Evolutionary conservation across 1,284 basidiomycete species (phyloP).

Genomic region (Vanrija sp.): DNA sequence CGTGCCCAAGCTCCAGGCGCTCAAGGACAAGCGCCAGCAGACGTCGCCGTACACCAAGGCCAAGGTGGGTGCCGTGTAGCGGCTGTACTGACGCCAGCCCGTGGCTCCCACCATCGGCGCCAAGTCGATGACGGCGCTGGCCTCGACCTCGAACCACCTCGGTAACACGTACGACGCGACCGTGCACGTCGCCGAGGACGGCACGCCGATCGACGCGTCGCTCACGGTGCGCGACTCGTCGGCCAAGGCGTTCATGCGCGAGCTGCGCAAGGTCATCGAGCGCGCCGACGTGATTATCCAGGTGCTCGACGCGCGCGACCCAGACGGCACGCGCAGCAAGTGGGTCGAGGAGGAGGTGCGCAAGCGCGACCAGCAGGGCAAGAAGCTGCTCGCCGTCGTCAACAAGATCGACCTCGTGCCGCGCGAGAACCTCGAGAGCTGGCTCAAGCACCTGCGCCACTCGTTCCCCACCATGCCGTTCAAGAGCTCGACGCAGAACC

Average conservation of each 20-base stretch:
- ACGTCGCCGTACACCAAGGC: conserved; percentile 47
- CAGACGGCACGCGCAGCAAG: conserved; percentile 78
- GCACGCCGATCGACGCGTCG: conserved; percentile 56
- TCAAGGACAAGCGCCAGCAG: conserved; percentile 26
- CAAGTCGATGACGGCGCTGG: conserved; percentile 12
- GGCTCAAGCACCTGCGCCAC: conserved; percentile 86
- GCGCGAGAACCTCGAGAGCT: conserved; percentile 78
- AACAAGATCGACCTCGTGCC: conserved; percentile 96
- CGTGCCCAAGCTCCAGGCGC: conserved; percentile 63
- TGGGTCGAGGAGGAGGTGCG: conserved; percentile 87
- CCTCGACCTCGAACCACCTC: conserved; percentile 11
- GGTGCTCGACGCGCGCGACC: conserved; percentile 81
- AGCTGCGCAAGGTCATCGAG: conserved; percentile 86
- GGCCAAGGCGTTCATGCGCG: conserved; percentile 65
- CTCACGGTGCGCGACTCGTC: conserved; percentile 51
- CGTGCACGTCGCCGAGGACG: conserved; percentile 38
- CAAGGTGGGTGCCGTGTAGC: conserved; percentile 50
- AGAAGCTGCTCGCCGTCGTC: conserved; percentile 80
- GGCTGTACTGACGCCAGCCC: neutral
- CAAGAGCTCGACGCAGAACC: conserved; percentile 75
- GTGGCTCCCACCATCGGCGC: conserved; percentile 5
- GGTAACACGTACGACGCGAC: conserved; percentile 40
- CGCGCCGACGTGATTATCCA: conserved; percentile 83
- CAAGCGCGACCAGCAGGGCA: conserved; percentile 75
- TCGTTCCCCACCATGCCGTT: conserved; percentile 92